Conservation (phyloP, 768 basidiomycete genomes). For the Leccinum longicurvipes region DNA sequence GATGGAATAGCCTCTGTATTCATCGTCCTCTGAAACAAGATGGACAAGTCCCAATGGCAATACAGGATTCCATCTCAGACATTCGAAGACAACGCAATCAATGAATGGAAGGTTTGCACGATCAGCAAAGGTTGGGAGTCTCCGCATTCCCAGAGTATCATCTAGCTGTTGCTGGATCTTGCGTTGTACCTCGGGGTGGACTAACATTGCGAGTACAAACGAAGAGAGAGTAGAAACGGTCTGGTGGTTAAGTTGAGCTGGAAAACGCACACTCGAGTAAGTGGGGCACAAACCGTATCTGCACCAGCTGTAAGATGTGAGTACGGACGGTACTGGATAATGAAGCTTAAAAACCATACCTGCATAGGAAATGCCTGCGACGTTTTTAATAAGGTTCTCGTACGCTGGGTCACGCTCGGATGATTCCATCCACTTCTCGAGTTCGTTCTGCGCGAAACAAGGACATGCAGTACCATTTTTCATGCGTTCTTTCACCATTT, state of each 20-base stretch:
- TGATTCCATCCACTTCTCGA: conserved; percentile 29
- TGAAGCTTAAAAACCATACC: conserved; percentile 27
- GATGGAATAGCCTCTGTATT: conserved; percentile 42
- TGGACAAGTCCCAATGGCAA: conserved; percentile 21
- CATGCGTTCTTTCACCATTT: conserved; percentile 47
- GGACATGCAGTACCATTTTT: conserved; percentile 32
- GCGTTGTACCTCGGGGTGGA: conserved; percentile 47
- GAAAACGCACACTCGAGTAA: conserved; percentile 26
- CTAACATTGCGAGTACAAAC: conserved; percentile 53
- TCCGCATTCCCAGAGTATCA: conserved; percentile 38
- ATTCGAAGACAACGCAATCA: conserved; percentile 32
- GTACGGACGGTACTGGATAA: background rate
- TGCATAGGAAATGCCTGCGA: conserved; percentile 48
- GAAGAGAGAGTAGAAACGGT: conserved; percentile 47
- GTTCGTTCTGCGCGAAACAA: conserved; percentile 47
- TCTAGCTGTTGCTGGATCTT: conserved; percentile 54
- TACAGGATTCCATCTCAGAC: conserved; percentile 45
- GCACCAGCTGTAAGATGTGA: conserved; percentile 19
- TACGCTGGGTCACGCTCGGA: conserved; percentile 27
- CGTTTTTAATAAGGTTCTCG: conserved; percentile 48
- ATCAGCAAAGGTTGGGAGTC: conserved; percentile 44
- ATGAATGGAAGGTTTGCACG: conserved; percentile 43
- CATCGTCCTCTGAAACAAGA: conserved; percentile 38
- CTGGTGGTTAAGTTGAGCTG: conserved; percentile 29
- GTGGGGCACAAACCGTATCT: conserved; percentile 20